phyloP scores from a whole-genome alignment of 495 filamentous ascomycete genomes.

The Hypoxylon lienhwacheense region DNA sequence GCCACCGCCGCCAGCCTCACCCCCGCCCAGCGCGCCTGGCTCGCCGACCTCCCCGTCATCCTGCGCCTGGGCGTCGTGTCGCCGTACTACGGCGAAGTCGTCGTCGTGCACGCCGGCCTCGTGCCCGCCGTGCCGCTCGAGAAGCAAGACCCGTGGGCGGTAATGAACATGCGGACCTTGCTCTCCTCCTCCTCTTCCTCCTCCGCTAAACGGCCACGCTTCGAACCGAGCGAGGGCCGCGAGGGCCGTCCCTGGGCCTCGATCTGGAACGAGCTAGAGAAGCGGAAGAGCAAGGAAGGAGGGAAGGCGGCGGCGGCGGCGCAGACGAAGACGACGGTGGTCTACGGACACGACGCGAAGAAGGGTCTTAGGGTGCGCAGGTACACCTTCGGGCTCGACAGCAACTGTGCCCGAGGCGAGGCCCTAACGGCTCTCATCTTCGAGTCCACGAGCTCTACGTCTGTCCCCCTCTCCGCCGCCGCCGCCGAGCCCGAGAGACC shows the following conservation, averaged over 20 bases:
- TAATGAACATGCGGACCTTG: slow-evolving; percentile 92
- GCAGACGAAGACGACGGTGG: slow-evolving; percentile 60
- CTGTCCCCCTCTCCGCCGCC: not conserved
- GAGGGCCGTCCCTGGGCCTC: slow-evolving; percentile 69
- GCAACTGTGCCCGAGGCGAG: slow-evolving; percentile 74
- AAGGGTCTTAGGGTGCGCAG: slow-evolving; percentile 62
- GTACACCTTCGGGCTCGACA: slow-evolving; percentile 85
- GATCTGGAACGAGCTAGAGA: slow-evolving; percentile 50
- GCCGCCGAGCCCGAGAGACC: not conserved
- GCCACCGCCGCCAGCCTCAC: slow-evolving; percentile 43
- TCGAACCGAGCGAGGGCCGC: slow-evolving; percentile 31
- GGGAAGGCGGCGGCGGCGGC: slow-evolving; percentile 54
- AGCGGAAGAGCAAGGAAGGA: not conserved
- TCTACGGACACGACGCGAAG: slow-evolving; percentile 88
- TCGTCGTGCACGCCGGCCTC: slow-evolving; percentile 83
- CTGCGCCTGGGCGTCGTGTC: slow-evolving; percentile 63
- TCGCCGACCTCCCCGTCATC: slow-evolving; percentile 72
- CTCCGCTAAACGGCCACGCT: not conserved
- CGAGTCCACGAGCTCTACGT: slow-evolving; percentile 39
- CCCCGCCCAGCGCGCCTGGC: slow-evolving; percentile 65
- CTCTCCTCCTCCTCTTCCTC: slow-evolving; percentile 23
- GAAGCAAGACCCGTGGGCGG: slow-evolving; percentile 73
- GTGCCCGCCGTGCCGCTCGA: slow-evolving; percentile 71
- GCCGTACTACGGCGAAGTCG: slow-evolving; percentile 57
- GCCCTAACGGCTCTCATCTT: slow-evolving; percentile 77